Percentiles rank a stretch among this genome's conserved stretches.
These are phyloP conservation scores for Malus orientalis DNA, from an alignment of 306 rosid genomes.

Conservation along the genomic window DNA sequence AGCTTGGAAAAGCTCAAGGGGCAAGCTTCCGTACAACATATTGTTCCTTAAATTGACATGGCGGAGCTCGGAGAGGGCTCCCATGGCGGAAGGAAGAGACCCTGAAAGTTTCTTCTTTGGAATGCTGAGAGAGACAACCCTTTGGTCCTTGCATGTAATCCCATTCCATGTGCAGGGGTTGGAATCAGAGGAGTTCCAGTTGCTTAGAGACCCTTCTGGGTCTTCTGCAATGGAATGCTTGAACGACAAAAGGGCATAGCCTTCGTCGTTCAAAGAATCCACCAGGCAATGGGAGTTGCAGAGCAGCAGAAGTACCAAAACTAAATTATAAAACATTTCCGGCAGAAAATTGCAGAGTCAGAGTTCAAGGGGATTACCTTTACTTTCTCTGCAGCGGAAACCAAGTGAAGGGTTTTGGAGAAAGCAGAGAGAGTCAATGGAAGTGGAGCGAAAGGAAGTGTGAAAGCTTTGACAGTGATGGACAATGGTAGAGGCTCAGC, in stretches of 20 bases:
- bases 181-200: constrained; percentile 78
- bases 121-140: constrained; percentile 72
- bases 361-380: constrained; percentile 23
- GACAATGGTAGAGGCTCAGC: constrained; percentile 30
- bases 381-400: constrained; percentile 1
- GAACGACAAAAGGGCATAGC: constrained; percentile 56
- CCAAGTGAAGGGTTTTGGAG: neutral
- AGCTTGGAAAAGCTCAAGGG: constrained; percentile 58
- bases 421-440: constrained; percentile 11
- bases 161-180: constrained; percentile 95
- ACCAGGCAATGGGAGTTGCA: constrained; percentile 32
- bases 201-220: constrained; percentile 59
- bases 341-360: constrained; percentile 10
- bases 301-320: constrained; percentile 29
- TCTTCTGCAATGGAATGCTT: constrained; percentile 52
- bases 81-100: constrained; percentile 65
- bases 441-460: constrained; percentile 11
- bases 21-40: constrained; percentile 56
- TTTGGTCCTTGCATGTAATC: constrained; percentile 68
- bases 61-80: constrained; percentile 70
- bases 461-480: constrained; percentile 28
- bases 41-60: constrained; percentile 87
- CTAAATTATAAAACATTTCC: constrained; percentile 27
- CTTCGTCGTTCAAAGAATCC: constrained; percentile 59
- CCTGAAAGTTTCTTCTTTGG: constrained; percentile 77